Base-by-base conservation (phyloP, 2,329 filamentous ascomycete species). In the Neocatenulostroma microsporum region DNA sequence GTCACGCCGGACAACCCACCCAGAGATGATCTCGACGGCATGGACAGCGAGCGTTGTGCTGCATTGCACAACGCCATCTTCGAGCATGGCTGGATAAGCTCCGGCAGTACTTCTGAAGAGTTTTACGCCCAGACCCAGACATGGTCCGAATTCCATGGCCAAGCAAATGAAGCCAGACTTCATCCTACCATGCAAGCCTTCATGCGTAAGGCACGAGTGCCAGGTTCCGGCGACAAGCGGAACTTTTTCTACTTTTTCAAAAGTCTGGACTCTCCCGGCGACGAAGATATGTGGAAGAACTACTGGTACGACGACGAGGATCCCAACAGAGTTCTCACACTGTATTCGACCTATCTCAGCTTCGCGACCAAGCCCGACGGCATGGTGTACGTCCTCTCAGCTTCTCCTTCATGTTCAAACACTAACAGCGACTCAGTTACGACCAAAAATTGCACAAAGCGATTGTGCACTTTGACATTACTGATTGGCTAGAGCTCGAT, bases 11-110 rank as follows among this genome's bases (percentile, higher is more conserved):
- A 39, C 3, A 29, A 46, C 25, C 43, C 43, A 17, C 31, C 43
- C 5, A 35, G 37, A 14, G 18, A 37, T 11, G n/a, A n/a, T n/a
- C 21, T 35, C n/a, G 37, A 39, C 18, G 43, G 35, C 10, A 26
- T 46, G 18, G 40, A 46, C 21, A 21, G n/a, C 5, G 20, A 38
- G 12, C 37, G 43, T 12, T 46, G 43, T 21, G 24, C 37, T 7
- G 28, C 38, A 6, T 27, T 46, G 9, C 40, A 46, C 31, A 46
- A 45, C 13, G 42, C 42, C 15, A 45, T 42, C 15, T 31, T 40
- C n/a, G 23, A 45, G 34, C 34, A 45, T 17, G 42, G 24, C 24
- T 45, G 39, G 36, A 24, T 38, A 8, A 32, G 21, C 17, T 42
- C 42, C 13, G 36, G 39, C 30, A 36, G 42, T 11, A 25, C 18